phyloP scores from a whole-genome alignment of 768 basidiomycete species.

The Termitomyces sp. region DNA sequence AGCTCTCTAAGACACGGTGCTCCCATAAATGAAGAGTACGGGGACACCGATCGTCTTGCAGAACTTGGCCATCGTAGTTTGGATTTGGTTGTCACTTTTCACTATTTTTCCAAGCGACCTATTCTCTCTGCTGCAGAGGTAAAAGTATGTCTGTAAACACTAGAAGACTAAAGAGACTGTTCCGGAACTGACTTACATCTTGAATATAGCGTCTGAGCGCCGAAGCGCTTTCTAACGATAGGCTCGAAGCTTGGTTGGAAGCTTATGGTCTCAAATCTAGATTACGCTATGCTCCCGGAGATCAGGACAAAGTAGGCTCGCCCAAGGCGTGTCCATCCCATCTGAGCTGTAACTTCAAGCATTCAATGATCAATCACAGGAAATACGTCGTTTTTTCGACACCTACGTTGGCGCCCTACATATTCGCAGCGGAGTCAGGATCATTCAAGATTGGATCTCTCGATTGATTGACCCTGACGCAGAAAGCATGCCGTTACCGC shows the following conservation, averaged over 20 bases:
- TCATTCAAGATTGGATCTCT: conserved; percentile 54
- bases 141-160: conserved; percentile 26
- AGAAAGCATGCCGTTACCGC: conserved; percentile 1
- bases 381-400: conserved; percentile 48
- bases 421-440: conserved; percentile 43
- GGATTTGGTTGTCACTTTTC: conserved; percentile 44
- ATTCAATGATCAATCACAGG: conserved; percentile 27
- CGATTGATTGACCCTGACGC: conserved; percentile 45
- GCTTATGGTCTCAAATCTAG: conserved; percentile 47
- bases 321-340: conserved; percentile 18
- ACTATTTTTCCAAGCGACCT: conserved; percentile 42
- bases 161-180: background rate
- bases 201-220: conserved; percentile 19
- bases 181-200: background rate
- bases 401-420: conserved; percentile 66
- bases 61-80: conserved; percentile 50
- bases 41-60: conserved; percentile 54
- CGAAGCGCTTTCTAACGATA: conserved; percentile 29
- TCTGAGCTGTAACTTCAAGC: background rate
- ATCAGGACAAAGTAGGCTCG: conserved; percentile 26
- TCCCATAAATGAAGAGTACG: conserved; percentile 39
- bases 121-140: conserved; percentile 35
- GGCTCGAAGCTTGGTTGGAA: conserved; percentile 43
- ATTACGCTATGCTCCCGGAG: conserved; percentile 40
- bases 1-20: conserved; percentile 27